Evolutionary conservation across 139 green algal species (phyloP), one percentile per base, ranked within the genome.

Genomic region (Ulvella scutata): DNA sequence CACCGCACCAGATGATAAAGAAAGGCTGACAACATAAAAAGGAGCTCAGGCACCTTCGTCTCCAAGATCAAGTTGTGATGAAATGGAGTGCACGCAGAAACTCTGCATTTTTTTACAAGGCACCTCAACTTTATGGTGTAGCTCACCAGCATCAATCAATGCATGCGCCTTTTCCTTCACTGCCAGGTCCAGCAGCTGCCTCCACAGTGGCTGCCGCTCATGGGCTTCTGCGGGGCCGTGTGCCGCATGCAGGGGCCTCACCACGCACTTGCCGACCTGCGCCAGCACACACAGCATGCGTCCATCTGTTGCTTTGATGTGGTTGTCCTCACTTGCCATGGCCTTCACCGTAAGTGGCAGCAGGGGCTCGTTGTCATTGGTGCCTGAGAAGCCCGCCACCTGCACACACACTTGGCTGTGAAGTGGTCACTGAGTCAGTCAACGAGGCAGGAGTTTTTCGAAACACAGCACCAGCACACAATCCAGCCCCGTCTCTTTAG

Each of bases 301-400:
- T 43, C 84, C 84, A 73, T 90, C 85, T 29, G 86, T 90, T 13
- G 44, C 85, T 0, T 29, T 29, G 43, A 88, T 31, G 0, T 6
- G 29, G 38, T 84, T 44, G 13, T 76, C 38, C 26, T 38, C 28
- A 34, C 43, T 21, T 0, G 28, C 20, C 23, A 72, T 34, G 76
- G 84, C 76, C 26, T 76, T 43, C 75, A 88, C 80, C 60, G 82
- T 75, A 44, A 85, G 74, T 26, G 83, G 83, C 72, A 88, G 76
- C 78, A 88, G 81, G n/a, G 81, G 43, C 75, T 87, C 76, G 82
- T 81, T 86, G 82, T 90, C 85, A 31, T 87, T 88, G 26, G 85
- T 90, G 51, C 83, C 85, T 26, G 43, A 76, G 74, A 86, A 88
- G 17, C 81, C 81, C 13, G 76, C 72, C 51, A 88, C 77, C 3